Evolutionary conservation across 2,329 filamentous ascomycete species (phyloP).

Genomic region (Ophioceras dolichostomum): DNA sequence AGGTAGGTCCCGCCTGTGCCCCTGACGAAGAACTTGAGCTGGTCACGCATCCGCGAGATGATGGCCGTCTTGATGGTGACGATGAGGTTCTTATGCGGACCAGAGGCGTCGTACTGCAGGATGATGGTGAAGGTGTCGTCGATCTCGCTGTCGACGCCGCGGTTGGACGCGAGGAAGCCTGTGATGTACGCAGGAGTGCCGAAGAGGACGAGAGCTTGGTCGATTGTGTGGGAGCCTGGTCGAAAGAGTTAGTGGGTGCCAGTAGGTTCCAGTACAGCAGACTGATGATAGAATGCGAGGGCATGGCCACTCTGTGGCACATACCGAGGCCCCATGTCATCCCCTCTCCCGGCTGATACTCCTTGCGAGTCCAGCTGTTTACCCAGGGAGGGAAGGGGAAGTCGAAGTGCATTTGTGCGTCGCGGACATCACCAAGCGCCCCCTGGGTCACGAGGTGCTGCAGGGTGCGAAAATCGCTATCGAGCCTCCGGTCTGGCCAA

Average conservation of each 20-base stretch:
- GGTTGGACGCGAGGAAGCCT: constrained; percentile 42
- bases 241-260: too few relatives aligned
- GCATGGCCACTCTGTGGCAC: constrained; percentile 42
- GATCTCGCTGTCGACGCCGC: constrained; percentile 25
- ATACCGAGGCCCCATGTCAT: constrained; percentile 28
- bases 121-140: constrained; percentile 43
- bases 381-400: constrained; percentile 30
- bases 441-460: constrained; percentile 35
- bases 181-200: constrained; percentile 45
- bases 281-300: too few relatives aligned
- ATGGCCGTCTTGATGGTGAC: constrained; percentile 50
- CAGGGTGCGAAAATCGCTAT: constrained; percentile 52
- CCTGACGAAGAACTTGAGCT: constrained; percentile 44
- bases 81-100: constrained; percentile 27
- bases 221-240: constrained; percentile 44
- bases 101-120: constrained; percentile 36
- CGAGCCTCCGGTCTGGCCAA: constrained; percentile 28
- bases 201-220: constrained; percentile 46
- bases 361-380: constrained; percentile 12
- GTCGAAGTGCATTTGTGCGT: constrained; percentile 57
- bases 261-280: not conserved
- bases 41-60: constrained; percentile 44
- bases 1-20: constrained; percentile 41
- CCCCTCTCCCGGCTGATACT: constrained; percentile 23
- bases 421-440: constrained; percentile 45